Base-by-base conservation (phyloP, 2,329 filamentous ascomycete genomes). In the Corniculantispora saksenae region DNA sequence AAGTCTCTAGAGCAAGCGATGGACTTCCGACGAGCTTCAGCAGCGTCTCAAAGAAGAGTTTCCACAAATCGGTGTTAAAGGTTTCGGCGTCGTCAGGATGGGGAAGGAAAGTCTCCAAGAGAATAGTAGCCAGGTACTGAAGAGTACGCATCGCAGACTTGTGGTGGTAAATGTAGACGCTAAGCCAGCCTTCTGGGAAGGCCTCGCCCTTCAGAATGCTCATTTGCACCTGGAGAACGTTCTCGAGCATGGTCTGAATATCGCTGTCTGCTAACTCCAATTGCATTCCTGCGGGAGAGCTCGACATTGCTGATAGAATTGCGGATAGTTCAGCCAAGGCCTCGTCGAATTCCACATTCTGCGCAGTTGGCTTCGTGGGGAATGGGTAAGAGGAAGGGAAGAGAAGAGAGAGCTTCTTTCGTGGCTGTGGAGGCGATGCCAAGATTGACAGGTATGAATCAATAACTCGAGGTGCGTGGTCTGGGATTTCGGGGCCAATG, bases 11-110 rank as follows among this genome's bases (percentile, higher is more conserved):
- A 0, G 95, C 94, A 23, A 99, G 84, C 0, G 91, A 92, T 43
- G 94, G 89, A 72, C 93, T 97, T 6, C 92, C 92, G 3, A 99
- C 92, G 3, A 98, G 88, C 73, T 92, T 93, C 32, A 99, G 83
- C 35, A 99, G 81, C 0, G 93, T 94, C 21, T 89, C 91, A 74
- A 99, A 97, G 80, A 97, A 97, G 38, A 91, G 83, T 69, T 94
- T 94, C 95, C 95, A 99, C 15, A 98, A 81, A 65, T 96, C 92
- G 13, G 93, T 97, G 73, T 96, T 93, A 77, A 98, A 99, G 15
- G 84, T 86, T 72, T 97, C 94, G 0, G 93, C 93, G 70, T 97
- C 92, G 69, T 98, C 95, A 0, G 94, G 92, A 51, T 94, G 84
- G 0, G 96, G 95, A 2, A 99, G 81, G 73, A 94, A 94, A 0